These are phyloP conservation scores for Avicennia marina DNA, from an alignment of 257 asterid species.

Conservation along the genomic window DNA sequence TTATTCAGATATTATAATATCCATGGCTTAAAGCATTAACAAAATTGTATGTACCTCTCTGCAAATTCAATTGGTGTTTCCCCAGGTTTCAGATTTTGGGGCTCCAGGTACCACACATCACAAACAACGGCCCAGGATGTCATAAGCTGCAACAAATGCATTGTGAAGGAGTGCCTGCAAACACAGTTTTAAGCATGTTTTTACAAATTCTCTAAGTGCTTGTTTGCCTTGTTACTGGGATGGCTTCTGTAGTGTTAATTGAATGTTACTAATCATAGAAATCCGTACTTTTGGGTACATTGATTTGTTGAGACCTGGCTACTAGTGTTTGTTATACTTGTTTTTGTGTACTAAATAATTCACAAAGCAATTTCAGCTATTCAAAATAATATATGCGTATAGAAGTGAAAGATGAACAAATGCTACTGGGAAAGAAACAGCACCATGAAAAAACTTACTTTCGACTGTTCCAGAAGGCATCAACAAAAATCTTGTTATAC, in stretches of 20 bases:
- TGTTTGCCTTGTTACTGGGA: too few relatives aligned
- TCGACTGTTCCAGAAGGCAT: slow-evolving; percentile 96
- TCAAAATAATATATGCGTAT: neutral
- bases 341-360: neutral
- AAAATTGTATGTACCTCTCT: slow-evolving; percentile 55
- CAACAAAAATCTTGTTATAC: slow-evolving; percentile 95
- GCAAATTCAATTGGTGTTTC: slow-evolving; percentile 97
- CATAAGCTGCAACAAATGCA: slow-evolving; percentile 93
- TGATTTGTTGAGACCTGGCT: too few relatives aligned
- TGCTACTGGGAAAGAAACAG: slow-evolving; percentile 3
- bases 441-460: slow-evolving; percentile 29
- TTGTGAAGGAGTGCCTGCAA: slow-evolving; percentile 90
- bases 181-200: slow-evolving; percentile 5
- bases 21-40: neutral
- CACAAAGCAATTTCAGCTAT: slow-evolving; percentile 8
- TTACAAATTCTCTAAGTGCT: too few relatives aligned
- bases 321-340: too few relatives aligned
- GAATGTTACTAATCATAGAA: too few relatives aligned
- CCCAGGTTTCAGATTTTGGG: slow-evolving; percentile 86
- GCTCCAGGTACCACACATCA: slow-evolving; percentile 97
- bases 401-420: neutral
- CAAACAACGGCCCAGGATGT: slow-evolving; percentile 99
- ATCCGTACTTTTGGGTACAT: too few relatives aligned
- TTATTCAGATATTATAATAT: too few relatives aligned
- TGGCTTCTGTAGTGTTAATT: too few relatives aligned